Base-by-base conservation (phyloP, 129 eudicot genomes). In the Arctium minus region DNA sequence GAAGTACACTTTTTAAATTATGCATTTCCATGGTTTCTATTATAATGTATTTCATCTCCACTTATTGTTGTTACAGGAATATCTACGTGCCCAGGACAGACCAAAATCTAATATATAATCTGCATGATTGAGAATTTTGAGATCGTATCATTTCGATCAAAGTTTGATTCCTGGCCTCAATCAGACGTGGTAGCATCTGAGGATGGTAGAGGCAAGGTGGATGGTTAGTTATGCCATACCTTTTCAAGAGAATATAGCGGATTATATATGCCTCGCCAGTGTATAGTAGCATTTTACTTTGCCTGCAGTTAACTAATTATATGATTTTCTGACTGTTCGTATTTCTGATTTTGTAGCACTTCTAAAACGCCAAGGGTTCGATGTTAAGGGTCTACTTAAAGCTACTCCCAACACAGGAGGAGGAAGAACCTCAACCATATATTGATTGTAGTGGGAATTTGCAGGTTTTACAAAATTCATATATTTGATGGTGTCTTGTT, bases 191-290 rank as follows among this genome's bases (percentile, higher is more conserved):
- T 88, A 36, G 96, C 86, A 72, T 81, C 97, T 8, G 92, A 93
- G 87, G 97, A 91, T 80, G 96, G 97, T 73, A 85, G 94, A 88
- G 97, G 97, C 82, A 93, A 91, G 89, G 97, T 93, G 89, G 97
- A 96, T 78, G 97, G 97, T 93, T 74, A 93, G 96, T 85, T 73
- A 75, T 39, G 18, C 73, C 17, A 62, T 75, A 7, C 82, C 75
- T 74, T 39, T 78, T 37, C 37, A 13, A 18, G 31, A 35, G n/a
- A 11, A 82, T 22, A 8, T 71, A 70, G 6, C 17, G 70, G 36
- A 36, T 15, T 77, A 46, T 71, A 17, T 44, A 44, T 7, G 6
- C 37, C 13, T 53, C 22, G 3, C 11, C 30, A 42, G 62, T 48
- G 30, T 42, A 75, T 40, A 44, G 22, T 30, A 72, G 73, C 38